Base-by-base conservation (phyloP, 23 red algal genomes). In the Pyropia haitanensis region DNA sequence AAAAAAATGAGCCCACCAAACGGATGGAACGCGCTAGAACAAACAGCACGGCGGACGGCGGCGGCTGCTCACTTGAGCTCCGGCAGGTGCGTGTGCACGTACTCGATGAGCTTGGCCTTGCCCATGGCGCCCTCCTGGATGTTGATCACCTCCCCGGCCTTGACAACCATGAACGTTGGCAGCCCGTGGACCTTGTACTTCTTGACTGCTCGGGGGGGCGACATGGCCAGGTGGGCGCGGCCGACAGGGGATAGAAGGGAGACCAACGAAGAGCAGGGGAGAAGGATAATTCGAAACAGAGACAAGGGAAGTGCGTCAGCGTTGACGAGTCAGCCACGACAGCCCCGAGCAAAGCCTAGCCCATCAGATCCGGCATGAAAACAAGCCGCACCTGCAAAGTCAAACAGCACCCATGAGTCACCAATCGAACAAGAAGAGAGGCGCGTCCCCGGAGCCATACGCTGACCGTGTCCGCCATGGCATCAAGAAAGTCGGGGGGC, bases 151-250 rank as follows among this genome's bases (percentile, higher is more conserved):
- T 81, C 62, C 4, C 94, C 94, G 2, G 82, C 57, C 24, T 61
- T 67, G 60, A 98, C 82, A 14, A 98, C 70, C 32, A 81, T 78
- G 49, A 98, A 79, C 16, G 94, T 98, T 2, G 94, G 94, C 49
- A 98, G 67, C 9, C 94, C 94, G 32, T 73, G 73, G 39, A 98
- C 88, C 14, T 67, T 63, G 77, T 98, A 98, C 25, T 78, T 54
- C 20, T 49, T 46, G 21, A 96, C 39, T 46, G 39, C 13, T 9
- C 39, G 39, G 39, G 39, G 39, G 46, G 50, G 53, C 1, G 33
- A 67, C 23, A 46, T 12, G 39, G 13, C 39, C 39, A 46, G 13
- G 39, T 5, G 30, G 30, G 39, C 5, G 39, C 7, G 29, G 24
- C 0, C 12, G 57, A 29, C 24, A 14, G 57, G 29, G 13, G 13